Evolutionary conservation across 306 rosid species (phyloP), one percentile per base, ranked within the genome.

Genomic region (Pyrus communis): DNA sequence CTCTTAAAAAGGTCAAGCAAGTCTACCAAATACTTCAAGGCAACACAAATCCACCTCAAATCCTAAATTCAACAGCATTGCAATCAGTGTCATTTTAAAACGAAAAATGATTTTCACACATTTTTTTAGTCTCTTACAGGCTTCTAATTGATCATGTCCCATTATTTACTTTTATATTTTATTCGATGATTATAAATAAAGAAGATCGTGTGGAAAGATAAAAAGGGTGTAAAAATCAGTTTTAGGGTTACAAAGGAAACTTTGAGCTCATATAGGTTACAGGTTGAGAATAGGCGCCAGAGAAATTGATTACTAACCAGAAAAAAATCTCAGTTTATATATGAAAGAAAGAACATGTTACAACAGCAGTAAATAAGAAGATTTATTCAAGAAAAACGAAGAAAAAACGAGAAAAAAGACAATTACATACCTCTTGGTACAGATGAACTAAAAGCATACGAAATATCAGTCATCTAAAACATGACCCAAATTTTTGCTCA

Each of bases 391-490:
- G 25, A 57, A 57, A 21, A 8, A n/a, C 11, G 25, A 14, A 55
- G 11, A 19, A 30, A 66, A 6, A 17, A 42, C 27, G 52, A 15
- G 33, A 60, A 27, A 27, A 55, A 55, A 64, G 82, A 77, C 68
- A 84, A 71, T 14, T 33, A 73, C 69, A 13, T 12, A 25, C n/a
- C 31, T 77, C 62, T 70, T 66, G 73, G 38, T 67, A 73, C 79
- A 65, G 67, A 79, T 70, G 59, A 73, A 78, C 46, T 67, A 12
- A 45, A 61, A 30, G 66, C 76, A 75, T 58, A 38, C 11, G 45
- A 73, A 61, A 80, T 85, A 78, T 85, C 77, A 68, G 51, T 63
- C 59, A 87, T 70, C 70, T 78, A 62, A 74, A 76, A 66, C 71
- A 43, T 31, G 81, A 67, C 71, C 77, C 73, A 67, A 79, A 42